These are phyloP conservation scores for Misopates orontium DNA, from an alignment of 257 asterid genomes.

Conservation along the genomic window DNA sequence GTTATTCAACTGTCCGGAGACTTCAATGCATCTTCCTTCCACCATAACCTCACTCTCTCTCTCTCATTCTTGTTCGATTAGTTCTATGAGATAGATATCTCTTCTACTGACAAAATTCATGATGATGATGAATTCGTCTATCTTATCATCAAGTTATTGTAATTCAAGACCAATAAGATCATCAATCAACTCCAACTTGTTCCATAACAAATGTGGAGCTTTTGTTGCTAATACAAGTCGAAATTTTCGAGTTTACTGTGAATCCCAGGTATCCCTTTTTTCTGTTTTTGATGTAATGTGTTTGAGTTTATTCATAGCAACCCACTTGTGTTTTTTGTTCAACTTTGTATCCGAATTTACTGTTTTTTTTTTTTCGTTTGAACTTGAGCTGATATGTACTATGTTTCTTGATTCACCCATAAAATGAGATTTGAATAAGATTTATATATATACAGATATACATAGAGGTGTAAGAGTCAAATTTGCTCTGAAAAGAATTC, in stretches of 20 bases:
- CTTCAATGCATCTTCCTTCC: too few species aligned
- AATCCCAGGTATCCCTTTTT: conserved; percentile 41
- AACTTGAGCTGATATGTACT: background rate
- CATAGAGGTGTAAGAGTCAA: too few species aligned
- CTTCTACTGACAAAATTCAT: too few species aligned
- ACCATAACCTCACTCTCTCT: too few species aligned
- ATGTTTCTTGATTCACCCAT: background rate
- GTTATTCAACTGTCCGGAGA: too few species aligned
- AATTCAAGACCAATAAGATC: conserved; percentile 11
- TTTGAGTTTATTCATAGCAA: background rate
- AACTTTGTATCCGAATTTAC: background rate
- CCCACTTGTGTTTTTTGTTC: background rate
- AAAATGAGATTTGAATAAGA: too few species aligned
- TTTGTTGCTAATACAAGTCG: conserved; percentile 24
- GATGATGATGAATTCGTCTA: too few species aligned
- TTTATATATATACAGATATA: too few species aligned
- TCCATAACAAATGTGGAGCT: conserved; percentile 22
- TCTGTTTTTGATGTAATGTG: background rate
- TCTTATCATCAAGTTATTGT: too few species aligned
- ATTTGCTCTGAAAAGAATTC: too few species aligned
- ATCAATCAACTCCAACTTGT: conserved; percentile 30
- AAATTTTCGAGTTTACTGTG: conserved; percentile 47
- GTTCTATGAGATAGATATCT: too few species aligned
- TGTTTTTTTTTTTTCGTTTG: conserved; percentile 18
- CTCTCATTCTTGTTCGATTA: too few species aligned